Conservation (phyloP, 345 rosid genomes). For the Laguncularia racemosa region DNA sequence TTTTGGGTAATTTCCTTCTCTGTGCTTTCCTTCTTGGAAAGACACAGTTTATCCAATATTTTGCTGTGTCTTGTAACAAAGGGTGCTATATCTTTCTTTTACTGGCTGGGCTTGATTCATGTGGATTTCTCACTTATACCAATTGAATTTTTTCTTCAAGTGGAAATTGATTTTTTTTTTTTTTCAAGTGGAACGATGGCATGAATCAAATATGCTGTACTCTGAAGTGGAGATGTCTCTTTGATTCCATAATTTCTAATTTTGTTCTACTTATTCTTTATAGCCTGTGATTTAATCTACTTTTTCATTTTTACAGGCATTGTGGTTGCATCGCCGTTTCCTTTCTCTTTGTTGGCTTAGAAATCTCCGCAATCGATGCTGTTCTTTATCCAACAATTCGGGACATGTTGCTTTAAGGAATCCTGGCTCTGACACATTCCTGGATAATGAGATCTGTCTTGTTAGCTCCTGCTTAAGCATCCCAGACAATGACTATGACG, state of each 20-base stretch:
- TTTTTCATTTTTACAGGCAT: conserved; percentile 36
- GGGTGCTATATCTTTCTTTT: too few species aligned
- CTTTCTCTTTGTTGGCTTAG: conserved; percentile 50
- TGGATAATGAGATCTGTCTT: conserved; percentile 54
- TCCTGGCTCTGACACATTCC: conserved; percentile 21
- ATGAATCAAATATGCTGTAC: too few species aligned
- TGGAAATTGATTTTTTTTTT: too few species aligned
- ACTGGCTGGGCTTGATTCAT: too few species aligned
- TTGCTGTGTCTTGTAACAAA: too few species aligned
- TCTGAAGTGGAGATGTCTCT: too few species aligned
- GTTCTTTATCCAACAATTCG: conserved; percentile 8
- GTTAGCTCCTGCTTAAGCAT: conserved; percentile 36
- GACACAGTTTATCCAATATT: too few species aligned
- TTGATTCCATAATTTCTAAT: background rate
- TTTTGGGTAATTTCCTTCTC: too few species aligned
- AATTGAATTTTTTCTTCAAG: too few species aligned
- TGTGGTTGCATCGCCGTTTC: conserved; percentile 84
- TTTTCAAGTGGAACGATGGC: too few species aligned
- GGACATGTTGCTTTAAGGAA: conserved; percentile 15
- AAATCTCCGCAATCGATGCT: conserved; percentile 21
- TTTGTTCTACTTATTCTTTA: background rate
- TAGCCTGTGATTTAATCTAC: background rate
- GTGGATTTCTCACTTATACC: too few species aligned
- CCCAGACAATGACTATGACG: conserved; percentile 52
- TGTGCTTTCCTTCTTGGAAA: too few species aligned